Evolutionary conservation across 306 rosid species (phyloP).

Genomic region (Canavalia ensiformis): DNA sequence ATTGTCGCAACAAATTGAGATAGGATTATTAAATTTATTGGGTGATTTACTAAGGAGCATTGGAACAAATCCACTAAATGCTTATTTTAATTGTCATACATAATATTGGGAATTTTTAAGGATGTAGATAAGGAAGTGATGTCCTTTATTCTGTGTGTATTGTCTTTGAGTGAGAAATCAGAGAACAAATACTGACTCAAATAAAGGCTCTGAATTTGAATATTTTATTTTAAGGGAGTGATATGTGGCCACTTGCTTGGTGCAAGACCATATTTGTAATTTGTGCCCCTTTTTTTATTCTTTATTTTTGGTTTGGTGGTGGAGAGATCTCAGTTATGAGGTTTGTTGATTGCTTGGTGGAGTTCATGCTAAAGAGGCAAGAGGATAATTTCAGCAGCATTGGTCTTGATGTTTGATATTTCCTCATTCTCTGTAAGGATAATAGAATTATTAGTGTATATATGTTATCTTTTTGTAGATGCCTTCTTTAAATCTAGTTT

Average conservation of each 20-base stretch:
- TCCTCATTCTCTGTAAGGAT: constrained; percentile 1
- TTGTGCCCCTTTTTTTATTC: not conserved
- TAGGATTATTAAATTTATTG: not conserved
- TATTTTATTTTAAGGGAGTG: constrained; percentile 16
- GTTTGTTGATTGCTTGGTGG: constrained; percentile 19
- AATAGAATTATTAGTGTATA: constrained; percentile 27
- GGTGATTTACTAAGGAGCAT: constrained; percentile 10
- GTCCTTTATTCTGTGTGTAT: constrained; percentile 34
- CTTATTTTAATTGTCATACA: constrained; percentile 1
- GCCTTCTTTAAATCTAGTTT: constrained; percentile 29
- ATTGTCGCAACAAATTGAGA: not conserved
- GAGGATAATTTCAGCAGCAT: constrained; percentile 25
- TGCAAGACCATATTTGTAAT: constrained; percentile 24
- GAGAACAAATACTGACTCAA: constrained; percentile 30
- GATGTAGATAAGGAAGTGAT: constrained; percentile 5
- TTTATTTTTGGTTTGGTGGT: constrained; percentile 4
- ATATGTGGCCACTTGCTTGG: constrained; percentile 21
- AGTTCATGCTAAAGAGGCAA: constrained; percentile 24
- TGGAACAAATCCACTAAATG: not conserved
- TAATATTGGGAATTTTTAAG: constrained; percentile 36
- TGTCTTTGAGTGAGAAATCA: constrained; percentile 31
- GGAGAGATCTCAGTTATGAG: constrained; percentile 19
- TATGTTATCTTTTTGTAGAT: constrained; percentile 12
- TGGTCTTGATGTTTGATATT: constrained; percentile 21
- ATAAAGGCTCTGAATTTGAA: constrained; percentile 10